Evolutionary conservation across 352 stramenopile species (phyloP).

Genomic region (Phytophthora hybrid): DNA sequence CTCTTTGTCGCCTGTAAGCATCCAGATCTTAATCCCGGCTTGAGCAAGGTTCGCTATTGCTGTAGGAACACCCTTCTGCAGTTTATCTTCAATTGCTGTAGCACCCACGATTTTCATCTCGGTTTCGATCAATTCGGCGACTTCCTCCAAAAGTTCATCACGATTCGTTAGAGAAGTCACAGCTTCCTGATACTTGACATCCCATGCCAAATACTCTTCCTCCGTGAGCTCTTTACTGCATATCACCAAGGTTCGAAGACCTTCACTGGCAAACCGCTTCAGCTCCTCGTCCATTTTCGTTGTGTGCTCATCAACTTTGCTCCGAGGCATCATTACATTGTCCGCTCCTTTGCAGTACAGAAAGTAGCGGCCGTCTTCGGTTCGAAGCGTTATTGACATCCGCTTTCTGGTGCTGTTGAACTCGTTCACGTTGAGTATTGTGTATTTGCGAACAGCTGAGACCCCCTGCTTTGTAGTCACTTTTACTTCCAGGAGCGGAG

Average conservation of each 20-base stretch:
- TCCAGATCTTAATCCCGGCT: constrained; percentile 95
- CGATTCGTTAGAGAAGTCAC: constrained; percentile 70
- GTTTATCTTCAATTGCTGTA: constrained; percentile 94
- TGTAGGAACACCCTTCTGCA: constrained; percentile 90
- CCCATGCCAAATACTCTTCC: constrained; percentile 71
- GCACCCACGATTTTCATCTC: constrained; percentile 89
- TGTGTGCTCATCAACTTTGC: constrained; percentile 41
- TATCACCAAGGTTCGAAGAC: constrained; percentile 86
- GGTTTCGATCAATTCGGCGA: constrained; percentile 67
- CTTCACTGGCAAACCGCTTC: constrained; percentile 83
- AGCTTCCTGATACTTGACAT: constrained; percentile 64
- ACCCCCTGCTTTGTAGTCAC: constrained; percentile 57
- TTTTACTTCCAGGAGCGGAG: constrained; percentile 59
- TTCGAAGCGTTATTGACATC: constrained; percentile 96
- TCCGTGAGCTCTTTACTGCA: constrained; percentile 64
- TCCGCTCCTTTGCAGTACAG: constrained; percentile 86
- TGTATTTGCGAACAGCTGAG: constrained; percentile 50
- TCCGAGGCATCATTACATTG: constrained; percentile 86
- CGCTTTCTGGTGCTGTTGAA: constrained; percentile 96
- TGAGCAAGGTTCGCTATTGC: constrained; percentile 87
- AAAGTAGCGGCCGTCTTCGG: constrained; percentile 50
- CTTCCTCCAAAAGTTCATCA: constrained; percentile 59
- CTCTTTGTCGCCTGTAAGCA: constrained; percentile 95
- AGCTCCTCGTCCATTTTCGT: constrained; percentile 58
- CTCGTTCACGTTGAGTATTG: constrained; percentile 83